phyloP scores from a whole-genome alignment of 352 stramenopile species.

The Pythium oligandrum region DNA sequence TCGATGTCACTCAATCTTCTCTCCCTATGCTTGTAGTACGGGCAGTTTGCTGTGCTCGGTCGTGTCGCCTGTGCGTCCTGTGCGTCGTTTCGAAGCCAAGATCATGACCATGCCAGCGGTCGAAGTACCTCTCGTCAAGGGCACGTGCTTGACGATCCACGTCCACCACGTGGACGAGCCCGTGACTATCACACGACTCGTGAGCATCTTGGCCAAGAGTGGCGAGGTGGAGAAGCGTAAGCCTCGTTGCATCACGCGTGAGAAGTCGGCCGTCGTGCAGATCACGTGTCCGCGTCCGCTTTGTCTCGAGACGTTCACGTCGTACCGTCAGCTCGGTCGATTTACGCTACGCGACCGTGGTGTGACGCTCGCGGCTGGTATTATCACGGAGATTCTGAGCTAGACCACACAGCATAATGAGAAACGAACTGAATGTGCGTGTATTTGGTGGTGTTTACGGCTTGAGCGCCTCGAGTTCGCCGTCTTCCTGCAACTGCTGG shows the following conservation, averaged over 20 bases:
- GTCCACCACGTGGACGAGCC: conserved; percentile 86
- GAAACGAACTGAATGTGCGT: no score
- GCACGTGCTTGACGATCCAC: conserved; percentile 78
- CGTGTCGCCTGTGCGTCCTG: conserved; percentile 64
- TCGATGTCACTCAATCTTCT: not conserved
- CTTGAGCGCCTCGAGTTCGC: conserved; percentile 77
- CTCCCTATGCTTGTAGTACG: conserved; percentile 28
- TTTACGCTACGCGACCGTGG: conserved; percentile 83
- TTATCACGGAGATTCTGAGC: conserved; percentile 77
- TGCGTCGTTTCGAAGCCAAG: conserved; percentile 80
- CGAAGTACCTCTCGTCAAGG: conserved; percentile 82
- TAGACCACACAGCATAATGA: conserved; percentile 17
- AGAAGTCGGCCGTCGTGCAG: conserved; percentile 78
- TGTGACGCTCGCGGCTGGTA: conserved; percentile 76
- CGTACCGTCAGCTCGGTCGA: conserved; percentile 73
- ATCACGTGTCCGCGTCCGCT: conserved; percentile 74
- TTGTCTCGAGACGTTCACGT: conserved; percentile 77
- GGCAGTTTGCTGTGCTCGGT: conserved; percentile 85
- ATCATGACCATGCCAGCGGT: conserved; percentile 88
- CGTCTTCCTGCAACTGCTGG: conserved; percentile 92
- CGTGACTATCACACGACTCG: conserved; percentile 70
- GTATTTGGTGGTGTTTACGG: conserved; percentile 26
- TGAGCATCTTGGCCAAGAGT: conserved; percentile 67
- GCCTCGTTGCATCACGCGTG: conserved; percentile 81
- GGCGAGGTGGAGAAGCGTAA: conserved; percentile 80